Percentiles rank a stretch among this genome's conserved stretches.
Conservation (phyloP, 2,329 filamentous ascomycete genomes). For the Sporothrix luriei region DNA sequence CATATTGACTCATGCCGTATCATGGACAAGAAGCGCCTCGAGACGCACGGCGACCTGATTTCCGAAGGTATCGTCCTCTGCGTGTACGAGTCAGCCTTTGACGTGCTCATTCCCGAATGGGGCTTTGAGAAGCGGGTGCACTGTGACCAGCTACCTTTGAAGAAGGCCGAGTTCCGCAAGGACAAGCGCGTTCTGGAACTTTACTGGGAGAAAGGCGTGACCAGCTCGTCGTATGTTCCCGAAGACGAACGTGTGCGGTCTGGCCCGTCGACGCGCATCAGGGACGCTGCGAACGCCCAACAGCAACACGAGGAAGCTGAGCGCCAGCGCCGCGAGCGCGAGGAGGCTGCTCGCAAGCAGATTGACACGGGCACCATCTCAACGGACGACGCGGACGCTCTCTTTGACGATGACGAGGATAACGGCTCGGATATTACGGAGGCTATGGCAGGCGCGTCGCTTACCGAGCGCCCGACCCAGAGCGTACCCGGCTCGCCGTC, state of each 20-base stretch:
- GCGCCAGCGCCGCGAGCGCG: conserved; percentile 70
- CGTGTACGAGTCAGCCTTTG: conserved; percentile 98
- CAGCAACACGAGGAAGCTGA: conserved; percentile 78
- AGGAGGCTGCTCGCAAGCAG: conserved; percentile 88
- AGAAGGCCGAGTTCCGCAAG: conserved; percentile 99
- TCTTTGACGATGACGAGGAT: conserved; percentile 87
- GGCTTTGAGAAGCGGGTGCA: conserved; percentile 99
- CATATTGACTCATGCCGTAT: conserved; percentile 96
- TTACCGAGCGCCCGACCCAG: conserved; percentile 87
- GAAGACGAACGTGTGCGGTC: conserved; percentile 93
- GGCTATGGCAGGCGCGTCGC: conserved; percentile 85
- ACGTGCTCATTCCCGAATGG: conserved; percentile 96
- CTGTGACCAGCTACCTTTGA: conserved; percentile 93
- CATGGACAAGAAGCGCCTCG: conserved; percentile 89
- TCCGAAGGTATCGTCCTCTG: conserved; percentile 94
- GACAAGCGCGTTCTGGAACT: conserved; percentile 91
- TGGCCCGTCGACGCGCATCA: conserved; percentile 69
- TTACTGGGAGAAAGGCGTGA: conserved; percentile 99
- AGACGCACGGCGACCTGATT: conserved; percentile 86
- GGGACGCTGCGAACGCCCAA: conserved; percentile 76
- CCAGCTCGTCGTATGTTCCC: conserved; percentile 91
- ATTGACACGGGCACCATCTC: conserved; percentile 94
- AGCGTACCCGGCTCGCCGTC: conserved; percentile 92
- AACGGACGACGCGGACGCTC: conserved; percentile 87
- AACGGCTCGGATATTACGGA: conserved; percentile 89